phyloP scores from a whole-genome alignment of 345 rosid species.

The Corymbia maculata region DNA sequence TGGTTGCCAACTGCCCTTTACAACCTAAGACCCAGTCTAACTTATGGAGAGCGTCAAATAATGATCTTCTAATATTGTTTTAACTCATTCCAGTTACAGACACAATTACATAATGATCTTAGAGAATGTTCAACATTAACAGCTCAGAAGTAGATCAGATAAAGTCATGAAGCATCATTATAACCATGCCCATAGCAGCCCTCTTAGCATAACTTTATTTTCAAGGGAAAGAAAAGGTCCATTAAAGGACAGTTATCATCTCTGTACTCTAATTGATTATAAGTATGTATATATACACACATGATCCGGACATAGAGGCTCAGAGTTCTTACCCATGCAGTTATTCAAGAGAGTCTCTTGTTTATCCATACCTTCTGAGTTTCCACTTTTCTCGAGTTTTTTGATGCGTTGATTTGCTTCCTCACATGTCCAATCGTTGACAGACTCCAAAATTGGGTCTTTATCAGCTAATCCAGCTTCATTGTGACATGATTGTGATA shows the following conservation, averaged over 20 bases:
- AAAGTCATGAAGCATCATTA: not conserved
- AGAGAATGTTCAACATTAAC: not conserved
- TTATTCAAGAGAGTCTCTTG: not conserved
- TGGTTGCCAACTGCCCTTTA: not conserved
- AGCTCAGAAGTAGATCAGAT: not conserved
- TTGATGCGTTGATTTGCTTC: not conserved
- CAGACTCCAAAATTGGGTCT: not conserved
- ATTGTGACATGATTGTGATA: not conserved
- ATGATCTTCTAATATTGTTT: not conserved
- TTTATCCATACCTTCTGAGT: not conserved
- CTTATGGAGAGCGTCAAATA: not conserved
- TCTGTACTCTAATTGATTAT: not conserved
- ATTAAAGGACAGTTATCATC: not conserved
- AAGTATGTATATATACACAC: not conserved
- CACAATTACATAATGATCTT: not conserved
- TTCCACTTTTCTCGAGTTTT: not conserved
- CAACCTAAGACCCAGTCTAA: not conserved
- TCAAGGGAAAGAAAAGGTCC: not conserved
- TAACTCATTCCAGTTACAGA: not conserved
- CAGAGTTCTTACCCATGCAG: not conserved
- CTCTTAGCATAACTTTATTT: not conserved
- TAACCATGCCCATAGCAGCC: not conserved
- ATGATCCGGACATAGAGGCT: not conserved
- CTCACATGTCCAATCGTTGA: not conserved
- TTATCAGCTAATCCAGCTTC: not conserved